phyloP scores from a whole-genome alignment of 768 basidiomycete species.

The Amanita pallidorosea region DNA sequence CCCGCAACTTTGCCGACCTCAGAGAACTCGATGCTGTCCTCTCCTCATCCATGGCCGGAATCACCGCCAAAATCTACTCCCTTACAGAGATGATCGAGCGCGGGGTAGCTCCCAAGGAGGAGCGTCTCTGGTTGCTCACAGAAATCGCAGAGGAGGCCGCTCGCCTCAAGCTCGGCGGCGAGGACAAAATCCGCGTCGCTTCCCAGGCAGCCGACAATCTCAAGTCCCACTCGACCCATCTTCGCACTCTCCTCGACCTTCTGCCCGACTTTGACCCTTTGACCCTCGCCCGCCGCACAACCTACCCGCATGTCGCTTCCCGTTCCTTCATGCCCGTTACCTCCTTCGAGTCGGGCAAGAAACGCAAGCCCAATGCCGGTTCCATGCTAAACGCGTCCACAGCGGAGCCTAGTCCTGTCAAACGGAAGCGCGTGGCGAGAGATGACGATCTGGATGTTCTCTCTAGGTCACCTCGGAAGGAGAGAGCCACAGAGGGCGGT shows the following conservation, averaged over 20 bases:
- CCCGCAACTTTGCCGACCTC: conserved; percentile 89
- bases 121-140: conserved; percentile 76
- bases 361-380: conserved; percentile 45
- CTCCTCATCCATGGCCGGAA: conserved; percentile 72
- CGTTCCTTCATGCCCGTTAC: conserved; percentile 54
- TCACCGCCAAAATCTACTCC: conserved; percentile 68
- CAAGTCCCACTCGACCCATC: conserved; percentile 50
- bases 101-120: conserved; percentile 44
- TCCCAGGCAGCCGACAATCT: conserved; percentile 86
- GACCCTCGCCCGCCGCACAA: conserved; percentile 48
- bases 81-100: conserved; percentile 74
- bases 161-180: conserved; percentile 85
- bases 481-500: conserved; percentile 34
- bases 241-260: conserved; percentile 48
- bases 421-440: conserved; percentile 45
- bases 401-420: conserved; percentile 52
- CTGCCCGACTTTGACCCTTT: conserved; percentile 55
- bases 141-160: conserved; percentile 93
- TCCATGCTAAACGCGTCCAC: conserved; percentile 39
- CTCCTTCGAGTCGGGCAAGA: conserved; percentile 52
- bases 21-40: conserved; percentile 98
- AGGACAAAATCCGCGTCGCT: conserved; percentile 96
- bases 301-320: conserved; percentile 67
- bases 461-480: conserved; percentile 54
- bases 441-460: conserved; percentile 57